Percentiles rank a stretch among this genome's conserved stretches.
Evolutionary conservation across 306 rosid species (phyloP).

Genomic region (Inga leiocalycina): DNA sequence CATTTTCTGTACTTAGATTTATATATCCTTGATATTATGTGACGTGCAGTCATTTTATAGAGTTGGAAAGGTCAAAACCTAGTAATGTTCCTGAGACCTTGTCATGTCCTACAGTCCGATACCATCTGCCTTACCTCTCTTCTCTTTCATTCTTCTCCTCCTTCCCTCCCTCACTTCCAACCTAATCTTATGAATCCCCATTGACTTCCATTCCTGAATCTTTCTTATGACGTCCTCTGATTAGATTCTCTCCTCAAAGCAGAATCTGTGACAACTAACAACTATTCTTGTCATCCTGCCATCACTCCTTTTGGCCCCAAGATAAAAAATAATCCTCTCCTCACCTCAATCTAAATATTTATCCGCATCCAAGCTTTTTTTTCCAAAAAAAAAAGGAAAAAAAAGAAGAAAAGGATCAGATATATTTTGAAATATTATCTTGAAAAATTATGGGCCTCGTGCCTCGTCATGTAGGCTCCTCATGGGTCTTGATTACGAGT

Average conservation of each 20-base stretch:
- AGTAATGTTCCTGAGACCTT: constrained; percentile 14
- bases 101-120: constrained; percentile 36
- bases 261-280: constrained; percentile 44
- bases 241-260: constrained; percentile 58
- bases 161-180: constrained; percentile 12
- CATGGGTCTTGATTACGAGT: neutral
- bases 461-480: too few relatives aligned
- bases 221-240: constrained; percentile 53
- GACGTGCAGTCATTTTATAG: neutral
- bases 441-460: neutral
- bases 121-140: neutral
- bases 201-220: constrained; percentile 52
- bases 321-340: neutral
- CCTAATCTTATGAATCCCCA: constrained; percentile 34
- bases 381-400: too few relatives aligned
- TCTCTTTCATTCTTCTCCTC: neutral
- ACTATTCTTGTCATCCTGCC: constrained; percentile 32
- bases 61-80: constrained; percentile 44
- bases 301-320: neutral
- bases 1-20: neutral
- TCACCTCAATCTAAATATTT: neutral
- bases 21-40: constrained; percentile 26
- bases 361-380: neutral
- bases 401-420: neutral
- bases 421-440: neutral